Base-by-base conservation (phyloP, 371 early-diverging fungal genomes). In the Syncephalastrum contaminatum region DNA sequence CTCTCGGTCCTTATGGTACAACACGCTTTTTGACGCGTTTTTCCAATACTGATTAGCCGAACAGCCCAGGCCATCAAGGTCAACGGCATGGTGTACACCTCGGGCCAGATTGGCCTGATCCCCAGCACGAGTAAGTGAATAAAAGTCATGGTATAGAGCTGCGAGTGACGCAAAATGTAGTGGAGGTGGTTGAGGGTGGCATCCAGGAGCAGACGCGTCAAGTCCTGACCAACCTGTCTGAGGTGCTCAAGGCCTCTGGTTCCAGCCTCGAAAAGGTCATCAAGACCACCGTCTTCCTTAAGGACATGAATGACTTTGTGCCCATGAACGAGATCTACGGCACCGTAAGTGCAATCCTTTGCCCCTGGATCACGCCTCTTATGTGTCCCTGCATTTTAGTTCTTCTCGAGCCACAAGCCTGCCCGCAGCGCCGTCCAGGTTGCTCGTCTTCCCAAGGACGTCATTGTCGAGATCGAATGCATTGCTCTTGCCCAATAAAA, bases 231-330 rank as follows among this genome's bases (percentile, higher is more conserved):
- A 97, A 95, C 76, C 61, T 96, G 48, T 60, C 69, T 53, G 87
- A 84, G 10, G 88, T 97, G 13, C 73, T 97, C 20, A 75, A 85
- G 62, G 93, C 84, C 2, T 76, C 93, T 41, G 85, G 87, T 41
- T 86, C 92, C 43, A 71, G 81, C 52, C 70, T 96, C 13, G 72
- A 88, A 47, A 78, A 88, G 48, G 89, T 94, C 12, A 85, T 93
- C 74, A 96, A 96, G 81, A 92, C 93, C 41, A 95, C 94, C 20
- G 95, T 95, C 39, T 96, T 92, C 73, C 73, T 96, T 50, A 88
- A 90, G 78, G 87, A 90, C 58, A 87, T 92, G 84, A 89, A 92
- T 66, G 90, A 94, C 68, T 96, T 94, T 73, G 83, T 66, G 8
- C 78, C 81, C 12, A 88, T 96, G 86, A 96, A 96, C 72, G 84